Evolutionary conservation across 441 rosid genomes (phyloP), one percentile per base, ranked within the genome.

Genomic region (Cnidoscolus chayamansa): DNA sequence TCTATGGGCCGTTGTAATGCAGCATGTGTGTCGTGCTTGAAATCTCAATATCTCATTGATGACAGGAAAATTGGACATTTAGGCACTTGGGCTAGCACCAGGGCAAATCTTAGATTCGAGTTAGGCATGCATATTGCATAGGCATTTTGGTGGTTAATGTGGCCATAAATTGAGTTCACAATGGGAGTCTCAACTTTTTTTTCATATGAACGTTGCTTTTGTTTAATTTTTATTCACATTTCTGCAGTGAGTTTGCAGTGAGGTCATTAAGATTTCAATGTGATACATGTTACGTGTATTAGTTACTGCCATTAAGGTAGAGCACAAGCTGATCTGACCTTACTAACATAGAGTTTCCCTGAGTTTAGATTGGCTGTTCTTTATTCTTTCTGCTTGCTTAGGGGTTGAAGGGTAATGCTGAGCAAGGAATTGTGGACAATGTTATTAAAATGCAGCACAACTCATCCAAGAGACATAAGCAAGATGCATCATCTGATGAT

Each of bases 401-500:
- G 98, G 97, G 86, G 56, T 75, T 81, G 67, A 91, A 84, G 83
- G 82, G 80, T 68, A 68, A 78, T 35, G 72, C 64, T 69, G 87
- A 80, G 78, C 85, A 65, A 78, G 83, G 80, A 73, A 86, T 75
- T 63, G 73, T 74, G 43, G 80, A 80, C 72, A 80, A 71, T 37
- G 84, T 80, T 77, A 81, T 67, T 69, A 65, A 81, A 65, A 78
- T 50, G 71, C 97, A 78, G 12, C 76, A 75, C 45, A 86, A 81
- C 72, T 55, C 88, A 67, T 78, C 90, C 77, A 86, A 84, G 78
- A 87, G 84, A 74, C 86, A 70, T 66, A 88, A 74, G 78, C 90
- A 87, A 76, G 90, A 86, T 71, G 85, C 81, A 80, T 87, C 90
- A 51, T 83, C 94, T 5, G 97, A 91, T 56, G 97, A 91, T 53